Conservation (phyloP, 1,139 yeast genomes). For the Blastobotrys illinoisensis region DNA sequence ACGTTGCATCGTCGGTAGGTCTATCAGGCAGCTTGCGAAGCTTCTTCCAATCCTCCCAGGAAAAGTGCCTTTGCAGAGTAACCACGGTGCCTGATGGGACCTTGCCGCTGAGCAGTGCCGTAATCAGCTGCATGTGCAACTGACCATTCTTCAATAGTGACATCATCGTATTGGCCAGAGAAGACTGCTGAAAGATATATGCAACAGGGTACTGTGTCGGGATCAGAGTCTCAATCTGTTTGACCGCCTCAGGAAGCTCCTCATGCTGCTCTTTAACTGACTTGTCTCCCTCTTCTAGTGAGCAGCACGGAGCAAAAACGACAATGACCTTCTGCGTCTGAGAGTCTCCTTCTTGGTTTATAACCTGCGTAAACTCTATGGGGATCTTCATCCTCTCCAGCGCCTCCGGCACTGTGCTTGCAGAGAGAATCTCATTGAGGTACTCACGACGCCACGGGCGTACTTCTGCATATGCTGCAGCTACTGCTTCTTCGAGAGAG, state of each 20-base stretch:
- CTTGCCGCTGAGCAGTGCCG: conserved; percentile 25
- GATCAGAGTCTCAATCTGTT: conserved; percentile 5
- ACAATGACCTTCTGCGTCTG: conserved; percentile 21
- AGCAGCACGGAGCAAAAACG: conserved; percentile 28
- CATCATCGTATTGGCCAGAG: conserved; percentile 15
- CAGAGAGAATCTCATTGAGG: conserved; percentile 28
- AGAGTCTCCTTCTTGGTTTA: conserved; percentile 12
- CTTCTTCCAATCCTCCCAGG: conserved; percentile 29
- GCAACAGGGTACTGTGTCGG: conserved; percentile 21
- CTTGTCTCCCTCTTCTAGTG: conserved; percentile 7
- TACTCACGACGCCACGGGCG: conserved; percentile 34
- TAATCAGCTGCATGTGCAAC: conserved; percentile 21
- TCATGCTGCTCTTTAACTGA: conserved; percentile 2
- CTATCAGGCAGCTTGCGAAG: conserved; percentile 27
- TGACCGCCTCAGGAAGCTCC: conserved; percentile 6
- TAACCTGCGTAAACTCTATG: conserved; percentile 19
- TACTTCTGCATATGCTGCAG: conserved; percentile 25
- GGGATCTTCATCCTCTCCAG: conserved; percentile 26
- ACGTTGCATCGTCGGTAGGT: conserved; percentile 26
- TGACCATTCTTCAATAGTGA: conserved; percentile 21
- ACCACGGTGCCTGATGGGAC: conserved; percentile 27
- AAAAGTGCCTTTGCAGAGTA: conserved; percentile 26
- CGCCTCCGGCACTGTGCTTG: conserved; percentile 31
- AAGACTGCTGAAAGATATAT: conserved; percentile 19
- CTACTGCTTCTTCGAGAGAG: conserved; percentile 28